Base-by-base conservation (phyloP, 2,329 filamentous ascomycete species). In the Cladobotryum protrusum region DNA sequence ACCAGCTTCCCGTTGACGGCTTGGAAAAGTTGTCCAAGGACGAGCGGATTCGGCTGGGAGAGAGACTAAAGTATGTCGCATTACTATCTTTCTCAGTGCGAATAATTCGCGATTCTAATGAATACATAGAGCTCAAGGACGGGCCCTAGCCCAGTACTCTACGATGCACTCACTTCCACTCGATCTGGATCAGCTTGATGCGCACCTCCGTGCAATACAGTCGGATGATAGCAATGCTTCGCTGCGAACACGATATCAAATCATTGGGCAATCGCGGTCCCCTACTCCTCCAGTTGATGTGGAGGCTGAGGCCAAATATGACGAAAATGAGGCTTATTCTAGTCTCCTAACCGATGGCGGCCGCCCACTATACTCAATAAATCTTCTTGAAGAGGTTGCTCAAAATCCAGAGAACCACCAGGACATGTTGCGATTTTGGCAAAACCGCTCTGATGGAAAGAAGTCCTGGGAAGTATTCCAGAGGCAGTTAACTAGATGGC, bases 271-370 rank as follows among this genome's bases (percentile, higher is more conserved):
- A 29, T 29, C 24, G 11, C 24, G 24, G 2, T 4, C 24, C 24
- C 24, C 24, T 29, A 29, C 3, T 29, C 24, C 24, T 2, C 24
- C 24, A 8, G 7, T 8, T 29, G 24, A 29, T 9, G 24, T 8
- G 11, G 11, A 29, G 11, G 24, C 24, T 9, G 24, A 29, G 24
- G 13, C 32, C 12, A 50, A 19, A 17, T 15, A 15, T 34, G 2
- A 3, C 12, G 59, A 66, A 50, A 59, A 32, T 2, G 37, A 57
- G 9, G 54, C 47, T 33, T 66, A 67, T 49, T 29, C 63, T 36
- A 43, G 56, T 4, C 63, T 69, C 18, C 37, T 68, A 33, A 54
- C 54, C 8, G 60, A 63, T 24, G 64, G 64, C 42, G 63, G 66
- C 33, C 63, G 60, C 24, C 65, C 65, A 7, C 41, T 58, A 20